Base-by-base conservation (phyloP, 306 rosid genomes). In the Biancaea sappan region DNA sequence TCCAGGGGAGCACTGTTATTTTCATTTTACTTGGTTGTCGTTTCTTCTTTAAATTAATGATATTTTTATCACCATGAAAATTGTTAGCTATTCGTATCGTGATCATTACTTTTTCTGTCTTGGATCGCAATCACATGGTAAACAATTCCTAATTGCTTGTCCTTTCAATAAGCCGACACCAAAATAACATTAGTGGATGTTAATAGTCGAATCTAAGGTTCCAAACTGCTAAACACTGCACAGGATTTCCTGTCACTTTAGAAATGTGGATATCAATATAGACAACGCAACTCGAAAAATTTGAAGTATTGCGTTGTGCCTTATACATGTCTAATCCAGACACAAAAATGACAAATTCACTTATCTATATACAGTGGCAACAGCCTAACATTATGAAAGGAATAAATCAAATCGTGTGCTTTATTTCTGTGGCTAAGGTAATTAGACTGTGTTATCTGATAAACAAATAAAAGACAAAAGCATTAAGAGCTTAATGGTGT, bases 401-500 rank as follows among this genome's bases (percentile, higher is more conserved):
- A 53, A 72, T 51, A 19, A 83, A 77, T 62, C 61, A 69, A 62
- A 68, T 18, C 74, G 38, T 34, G 3, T 41, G 58, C 77, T 76
- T 79, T 72, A 61, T 56, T 53, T 73, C 0, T 73, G 78, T 77
- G 87, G 87, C 77, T 37, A 77, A 80, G 68, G 71, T 73, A 69
- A 77, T 73, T 29, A 25, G 59, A 51, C 66, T 15, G 41, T 79
- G 78, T 75, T 61, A 83, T 66, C 63, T 65, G 59, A 65, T 77
- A 56, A 84, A 62, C 52, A 40, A 63, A 44, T 80, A 50, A 80
- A 67, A 21, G 67, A 80, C 80, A 63, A 63, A 72, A 56, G 77
- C 78, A 77, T 74, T 80, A 62, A 59, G 85, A 31, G 64, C 52
- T 73, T 81, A 80, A 80, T 76, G 14, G 66, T 31, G 15, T 2